Evolutionary conservation across 2,329 filamentous ascomycete genomes (phyloP).

Genomic region (Colletotrichum chrysophilum): DNA sequence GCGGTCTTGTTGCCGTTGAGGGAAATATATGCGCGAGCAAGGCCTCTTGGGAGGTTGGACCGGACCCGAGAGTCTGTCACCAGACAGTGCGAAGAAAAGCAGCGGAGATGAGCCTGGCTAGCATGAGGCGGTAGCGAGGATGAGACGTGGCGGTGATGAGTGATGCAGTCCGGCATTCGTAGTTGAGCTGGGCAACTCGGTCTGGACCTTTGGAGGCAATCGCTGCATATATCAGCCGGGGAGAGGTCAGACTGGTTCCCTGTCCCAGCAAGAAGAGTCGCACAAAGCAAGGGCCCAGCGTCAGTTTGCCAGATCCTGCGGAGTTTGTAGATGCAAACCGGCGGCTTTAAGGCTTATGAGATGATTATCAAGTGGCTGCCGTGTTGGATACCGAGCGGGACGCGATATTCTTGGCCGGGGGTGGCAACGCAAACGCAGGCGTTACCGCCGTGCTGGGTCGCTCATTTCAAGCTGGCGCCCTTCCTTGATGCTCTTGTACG

Average conservation of each 20-base stretch:
- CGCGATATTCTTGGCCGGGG: not conserved
- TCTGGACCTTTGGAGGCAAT: not conserved
- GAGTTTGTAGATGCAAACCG: not conserved
- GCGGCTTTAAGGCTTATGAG: not conserved
- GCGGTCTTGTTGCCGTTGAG: not conserved
- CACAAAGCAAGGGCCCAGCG: not conserved
- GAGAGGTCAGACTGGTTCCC: not conserved
- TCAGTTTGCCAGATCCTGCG: not conserved
- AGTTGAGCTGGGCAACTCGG: not conserved
- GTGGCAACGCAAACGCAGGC: not conserved
- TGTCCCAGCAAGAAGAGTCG: not conserved
- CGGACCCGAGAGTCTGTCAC: slow-evolving; percentile 3
- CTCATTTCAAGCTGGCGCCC: not conserved
- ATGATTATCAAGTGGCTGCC: not conserved
- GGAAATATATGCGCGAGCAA: not conserved
- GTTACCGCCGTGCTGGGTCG: not conserved
- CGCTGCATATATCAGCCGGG: not conserved
- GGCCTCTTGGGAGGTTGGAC: not conserved
- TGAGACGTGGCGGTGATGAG: not conserved
- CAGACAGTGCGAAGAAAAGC: not conserved
- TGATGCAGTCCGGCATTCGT: not conserved
- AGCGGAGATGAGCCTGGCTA: not conserved
- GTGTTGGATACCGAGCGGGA: not conserved
- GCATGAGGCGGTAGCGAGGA: not conserved
- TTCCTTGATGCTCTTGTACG: not conserved